A percentile compares a stretch with the other conserved stretches of the same genome.
Evolutionary conservation across 495 filamentous ascomycete genomes (phyloP).

Genomic region (Terfezia boudieri): DNA sequence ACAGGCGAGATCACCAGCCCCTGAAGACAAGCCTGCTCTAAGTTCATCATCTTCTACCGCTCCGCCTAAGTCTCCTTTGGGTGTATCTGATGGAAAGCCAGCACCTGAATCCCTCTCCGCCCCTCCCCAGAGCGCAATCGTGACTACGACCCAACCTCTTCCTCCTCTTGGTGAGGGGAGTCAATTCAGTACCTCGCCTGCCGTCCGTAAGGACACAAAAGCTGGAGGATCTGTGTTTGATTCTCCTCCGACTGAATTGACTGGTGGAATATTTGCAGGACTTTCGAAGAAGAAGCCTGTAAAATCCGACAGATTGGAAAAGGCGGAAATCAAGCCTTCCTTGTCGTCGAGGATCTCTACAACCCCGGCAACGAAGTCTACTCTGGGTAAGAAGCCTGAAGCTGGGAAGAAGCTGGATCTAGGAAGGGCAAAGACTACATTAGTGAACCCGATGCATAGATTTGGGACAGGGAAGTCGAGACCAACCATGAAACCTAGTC

Average conservation of each 20-base stretch:
- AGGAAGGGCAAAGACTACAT: neutral
- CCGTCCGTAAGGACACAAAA: slow-evolving; percentile 3
- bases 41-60: too few species aligned
- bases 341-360: neutral
- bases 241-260: neutral
- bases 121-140: neutral
- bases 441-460: neutral
- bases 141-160: neutral
- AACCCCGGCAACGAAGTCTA: neutral
- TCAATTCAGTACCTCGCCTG: slow-evolving; percentile 1
- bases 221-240: slow-evolving; percentile 5
- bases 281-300: slow-evolving; percentile 19
- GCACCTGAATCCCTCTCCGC: too few species aligned
- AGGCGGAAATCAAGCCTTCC: neutral
- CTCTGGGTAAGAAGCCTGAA: neutral
- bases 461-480: neutral
- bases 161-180: neutral
- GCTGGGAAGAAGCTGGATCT: neutral
- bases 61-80: too few species aligned
- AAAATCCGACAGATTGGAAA: slow-evolving; percentile 13
- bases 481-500: neutral
- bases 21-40: too few species aligned
- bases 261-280: neutral
- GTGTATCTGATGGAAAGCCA: too few species aligned
- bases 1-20: too few species aligned